Evolutionary conservation across 768 basidiomycete species (phyloP), one percentile per base, ranked within the genome.

Genomic region (Pleurotus salmoneostramineus): DNA sequence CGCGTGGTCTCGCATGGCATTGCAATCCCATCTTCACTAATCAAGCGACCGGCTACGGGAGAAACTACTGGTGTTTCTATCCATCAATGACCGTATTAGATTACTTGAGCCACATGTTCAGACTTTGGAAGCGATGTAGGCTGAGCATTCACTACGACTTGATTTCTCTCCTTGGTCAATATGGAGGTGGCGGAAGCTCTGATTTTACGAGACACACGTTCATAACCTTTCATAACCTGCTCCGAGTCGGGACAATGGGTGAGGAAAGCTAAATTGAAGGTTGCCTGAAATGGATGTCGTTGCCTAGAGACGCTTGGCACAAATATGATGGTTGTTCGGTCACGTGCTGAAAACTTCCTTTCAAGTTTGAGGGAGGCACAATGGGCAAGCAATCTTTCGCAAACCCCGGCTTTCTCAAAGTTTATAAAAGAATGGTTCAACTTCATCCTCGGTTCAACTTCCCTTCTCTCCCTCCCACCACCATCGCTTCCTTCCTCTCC

Each of bases 321-420:
- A 35, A 14, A 51, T 35, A 43, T 55, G 52, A 55, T 55, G 52
- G 52, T 55, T 55, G 40, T 36, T n/a, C 6, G 37, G 14, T 43
- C 52, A 55, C 52, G 52, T 55, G 52, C 40, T 43, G 2, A 17
- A n/a, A 44, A 55, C 21, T 47, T 49, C 10, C 48, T 32, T 34
- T 11, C 45, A 47, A 47, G 45, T 14, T 50, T 7, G 15, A 31
- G 48, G 6, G 21, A 32, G 14, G 33, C 33, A 51, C 50, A 51
- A 51, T 51, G 50, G 21, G 21, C 21, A 27, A 27, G 21, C 21
- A 27, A 27, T 27, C 21, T 40, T 40, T n/a, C 8, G 37, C 37
- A 40, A 40, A 40, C 8, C 37, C 10, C 37, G 10, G 37, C 37
- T n/a, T 8, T 8, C 52, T 21, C 6, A 45, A 45, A 45, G 44